Evolutionary conservation across 1,284 basidiomycete genomes (phyloP).

Genomic region (Mycosarcoma mackinlayi): DNA sequence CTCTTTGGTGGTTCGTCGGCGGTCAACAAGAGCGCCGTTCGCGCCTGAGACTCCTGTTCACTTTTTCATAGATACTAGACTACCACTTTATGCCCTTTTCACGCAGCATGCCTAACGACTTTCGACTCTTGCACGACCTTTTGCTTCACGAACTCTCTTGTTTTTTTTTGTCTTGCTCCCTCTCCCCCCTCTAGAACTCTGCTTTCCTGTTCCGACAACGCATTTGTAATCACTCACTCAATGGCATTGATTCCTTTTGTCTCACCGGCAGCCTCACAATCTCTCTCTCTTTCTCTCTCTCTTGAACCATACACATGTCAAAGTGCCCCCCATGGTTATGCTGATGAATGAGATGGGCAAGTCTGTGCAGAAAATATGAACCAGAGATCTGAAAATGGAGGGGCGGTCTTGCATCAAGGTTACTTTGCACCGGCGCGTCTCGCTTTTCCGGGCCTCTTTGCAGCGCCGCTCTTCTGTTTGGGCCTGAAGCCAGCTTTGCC

Average conservation of each 20-base stretch:
- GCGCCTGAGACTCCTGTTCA: slow-evolving; percentile 5
- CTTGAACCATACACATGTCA: too few species aligned
- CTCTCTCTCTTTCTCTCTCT: too few species aligned
- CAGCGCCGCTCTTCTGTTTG: slow-evolving; percentile 40
- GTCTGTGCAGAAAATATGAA: neutral
- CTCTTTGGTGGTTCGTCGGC: slow-evolving; percentile 40
- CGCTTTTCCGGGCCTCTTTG: slow-evolving; percentile 44
- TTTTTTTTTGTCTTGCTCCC: neutral
- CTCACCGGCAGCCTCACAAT: too few species aligned
- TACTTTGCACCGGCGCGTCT: slow-evolving; percentile 36
- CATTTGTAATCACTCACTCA: slow-evolving; percentile 22
- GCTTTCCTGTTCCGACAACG: slow-evolving; percentile 3
- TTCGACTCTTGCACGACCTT: neutral
- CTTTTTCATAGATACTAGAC: neutral
- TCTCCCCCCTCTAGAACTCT: neutral
- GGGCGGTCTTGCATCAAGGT: too few species aligned
- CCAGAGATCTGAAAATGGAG: neutral
- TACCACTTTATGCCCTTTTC: neutral
- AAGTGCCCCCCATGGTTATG: too few species aligned
- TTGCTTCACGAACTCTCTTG: neutral
- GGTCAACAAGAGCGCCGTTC: slow-evolving; percentile 36
- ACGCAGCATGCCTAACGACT: neutral
- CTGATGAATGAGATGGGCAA: neutral
- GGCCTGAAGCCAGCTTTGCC: slow-evolving; percentile 45
- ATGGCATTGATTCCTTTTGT: slow-evolving; percentile 7